These are phyloP conservation scores for Xylariomycetidae sp. DNA, from an alignment of 2,329 filamentous ascomycete genomes.

Conservation along the genomic window DNA sequence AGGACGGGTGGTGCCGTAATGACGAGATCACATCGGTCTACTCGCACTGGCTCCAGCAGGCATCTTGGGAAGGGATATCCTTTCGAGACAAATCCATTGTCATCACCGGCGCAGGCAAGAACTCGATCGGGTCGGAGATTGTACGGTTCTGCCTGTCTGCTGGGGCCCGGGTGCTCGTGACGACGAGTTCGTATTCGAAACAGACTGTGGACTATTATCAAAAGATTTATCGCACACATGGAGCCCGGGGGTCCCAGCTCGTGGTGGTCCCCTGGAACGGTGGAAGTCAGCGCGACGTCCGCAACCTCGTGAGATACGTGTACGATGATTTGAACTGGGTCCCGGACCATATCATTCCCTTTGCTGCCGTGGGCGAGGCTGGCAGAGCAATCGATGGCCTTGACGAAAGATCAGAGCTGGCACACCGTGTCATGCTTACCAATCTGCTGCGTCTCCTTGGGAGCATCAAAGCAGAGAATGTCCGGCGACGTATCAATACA, in stretches of 20 bases:
- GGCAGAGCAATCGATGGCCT: slow-evolving; percentile 30
- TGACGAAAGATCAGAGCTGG: slow-evolving; percentile 30
- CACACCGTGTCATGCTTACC: slow-evolving; percentile 34
- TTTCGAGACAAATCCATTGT: slow-evolving; percentile 12
- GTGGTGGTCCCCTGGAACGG: slow-evolving; percentile 35
- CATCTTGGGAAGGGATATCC: too few species aligned
- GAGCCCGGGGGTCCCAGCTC: slow-evolving; percentile 29
- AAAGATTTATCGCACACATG: slow-evolving; percentile 27
- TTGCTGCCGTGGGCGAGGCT: slow-evolving; percentile 35
- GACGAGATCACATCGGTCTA: too few species aligned
- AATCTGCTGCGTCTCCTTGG: slow-evolving; percentile 35
- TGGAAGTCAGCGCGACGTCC: slow-evolving; percentile 33
- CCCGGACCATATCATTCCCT: slow-evolving; percentile 36
- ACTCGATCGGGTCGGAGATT: slow-evolving; percentile 14
- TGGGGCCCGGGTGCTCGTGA: slow-evolving; percentile 30
- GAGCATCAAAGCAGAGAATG: slow-evolving; percentile 26
- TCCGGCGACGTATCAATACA: slow-evolving; percentile 19
- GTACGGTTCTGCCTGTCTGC: slow-evolving; percentile 12
- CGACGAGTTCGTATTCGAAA: slow-evolving; percentile 28
- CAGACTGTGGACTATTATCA: slow-evolving; percentile 29
- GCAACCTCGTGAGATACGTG: slow-evolving; percentile 32
- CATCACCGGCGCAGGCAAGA: slow-evolving; percentile 15
- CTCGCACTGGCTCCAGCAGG: too few species aligned
- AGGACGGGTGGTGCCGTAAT: too few species aligned
- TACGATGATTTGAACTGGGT: slow-evolving; percentile 31